Evolutionary conservation across 2,329 filamentous ascomycete species (phyloP).

Genomic region (Penicillium sp.): DNA sequence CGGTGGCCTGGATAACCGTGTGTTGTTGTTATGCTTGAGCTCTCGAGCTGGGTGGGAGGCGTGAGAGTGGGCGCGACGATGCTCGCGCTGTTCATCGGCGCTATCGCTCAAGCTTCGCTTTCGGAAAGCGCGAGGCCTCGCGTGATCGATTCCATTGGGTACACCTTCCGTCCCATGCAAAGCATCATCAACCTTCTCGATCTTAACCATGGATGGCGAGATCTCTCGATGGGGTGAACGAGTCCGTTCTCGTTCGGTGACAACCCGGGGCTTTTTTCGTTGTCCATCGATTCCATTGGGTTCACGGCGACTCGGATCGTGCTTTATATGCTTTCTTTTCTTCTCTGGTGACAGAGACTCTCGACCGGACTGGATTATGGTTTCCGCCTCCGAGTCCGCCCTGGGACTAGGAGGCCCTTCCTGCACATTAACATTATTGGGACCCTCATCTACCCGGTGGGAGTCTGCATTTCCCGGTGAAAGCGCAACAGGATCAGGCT

Average conservation of each 20-base stretch:
- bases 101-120: conserved; percentile 43
- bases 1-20: conserved; percentile 28
- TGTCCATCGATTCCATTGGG: conserved; percentile 27
- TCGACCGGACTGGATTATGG: conserved; percentile 50
- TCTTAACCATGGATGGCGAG: conserved; percentile 37
- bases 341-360: conserved; percentile 50
- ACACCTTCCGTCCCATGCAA: conserved; percentile 25
- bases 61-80: conserved; percentile 26
- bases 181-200: conserved; percentile 37
- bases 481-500: conserved; percentile 30
- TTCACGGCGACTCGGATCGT: conserved; percentile 35
- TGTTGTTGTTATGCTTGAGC: conserved; percentile 30
- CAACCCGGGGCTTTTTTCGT: conserved; percentile 33
- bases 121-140: conserved; percentile 27
- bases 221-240: conserved; percentile 31
- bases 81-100: conserved; percentile 32
- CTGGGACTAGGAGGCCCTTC: conserved; percentile 38
- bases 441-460: conserved; percentile 21
- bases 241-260: conserved; percentile 25
- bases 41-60: conserved; percentile 23
- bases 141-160: conserved; percentile 5
- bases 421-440: conserved; percentile 29
- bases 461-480: conserved; percentile 23
- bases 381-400: conserved; percentile 52
- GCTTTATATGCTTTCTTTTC: conserved; percentile 44